Base-by-base conservation (phyloP, 73 alveolate species). In the Paramecium caudatum region DNA sequence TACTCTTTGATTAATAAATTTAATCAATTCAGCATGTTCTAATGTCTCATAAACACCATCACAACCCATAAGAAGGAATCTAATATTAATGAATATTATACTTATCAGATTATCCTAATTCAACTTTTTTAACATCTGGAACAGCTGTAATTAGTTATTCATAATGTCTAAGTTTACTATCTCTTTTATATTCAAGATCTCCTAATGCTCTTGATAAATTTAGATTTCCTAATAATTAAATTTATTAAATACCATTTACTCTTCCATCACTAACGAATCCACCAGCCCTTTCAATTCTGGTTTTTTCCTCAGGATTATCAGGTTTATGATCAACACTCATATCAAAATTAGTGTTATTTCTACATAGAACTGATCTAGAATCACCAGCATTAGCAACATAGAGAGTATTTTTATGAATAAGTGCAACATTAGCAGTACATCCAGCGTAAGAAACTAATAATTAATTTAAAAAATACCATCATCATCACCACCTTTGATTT, bases 351-450 rank as follows among this genome's bases (percentile, higher is more conserved):
- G 47, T 47, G 3, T 97, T 98, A 5, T 82, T 91, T 90, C 93
- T 85, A 80, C 97, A 92, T 33, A 96, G 65, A 15, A 96, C 98
- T 68, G 98, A 91, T 85, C 99, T 47, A 4, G 99, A 94, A 90
- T 96, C 98, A 9, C 99, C 99, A 15, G 99, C 97, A 91, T 96
- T 96, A 12, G 99, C 98, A 30, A 93, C 96, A 83, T 82, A 96
- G 27, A 96, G 61, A 48, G 86, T 91, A 45, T 69, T 93, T 15
- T 84, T 92, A 5, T 96, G 91, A 5, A 97, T 90, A 16, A 96
- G 74, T 19, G 96, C 94, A 13, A 94, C 96, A 63, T 96, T 95
- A n/a, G 98, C 97, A 25, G 99, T 91, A 91, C 98, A 95, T 2
- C 99, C 99, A 12, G 98, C 96, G 43, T 91, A 91, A n/a, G 85